phyloP scores from a whole-genome alignment of 1,284 basidiomycete genomes.

The Ustilago bromivora region DNA sequence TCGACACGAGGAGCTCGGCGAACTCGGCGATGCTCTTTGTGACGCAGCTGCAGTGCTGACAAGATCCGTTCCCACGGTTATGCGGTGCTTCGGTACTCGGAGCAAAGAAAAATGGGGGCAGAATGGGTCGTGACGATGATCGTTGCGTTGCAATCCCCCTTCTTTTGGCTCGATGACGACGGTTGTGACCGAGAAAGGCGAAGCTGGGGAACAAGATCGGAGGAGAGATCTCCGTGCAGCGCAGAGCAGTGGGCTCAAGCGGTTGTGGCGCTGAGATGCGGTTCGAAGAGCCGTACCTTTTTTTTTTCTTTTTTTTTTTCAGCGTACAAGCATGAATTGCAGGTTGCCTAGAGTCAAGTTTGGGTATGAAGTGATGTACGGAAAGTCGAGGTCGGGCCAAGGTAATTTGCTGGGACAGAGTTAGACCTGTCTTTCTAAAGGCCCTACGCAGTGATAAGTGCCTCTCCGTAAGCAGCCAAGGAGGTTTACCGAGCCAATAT shows the following conservation, averaged over 20 bases:
- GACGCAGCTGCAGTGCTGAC: slow-evolving; percentile 14
- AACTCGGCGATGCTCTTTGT: slow-evolving; percentile 15
- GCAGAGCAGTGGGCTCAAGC: slow-evolving; percentile 9
- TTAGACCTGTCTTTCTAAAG: slow-evolving; percentile 3
- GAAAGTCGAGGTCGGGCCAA: slow-evolving; percentile 27
- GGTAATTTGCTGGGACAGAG: slow-evolving; percentile 7
- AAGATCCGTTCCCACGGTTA: slow-evolving; percentile 27
- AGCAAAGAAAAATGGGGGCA: slow-evolving; percentile 15
- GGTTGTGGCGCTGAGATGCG: slow-evolving; percentile 20
- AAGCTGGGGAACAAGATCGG: slow-evolving; percentile 13
- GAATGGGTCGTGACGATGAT: background rate
- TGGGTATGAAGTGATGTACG: slow-evolving; percentile 23
- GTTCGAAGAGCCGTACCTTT: slow-evolving; percentile 19
- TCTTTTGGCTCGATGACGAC: background rate
- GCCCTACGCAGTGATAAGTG: background rate
- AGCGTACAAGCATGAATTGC: slow-evolving; percentile 14
- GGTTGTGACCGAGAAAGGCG: background rate
- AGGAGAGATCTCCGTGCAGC: slow-evolving; percentile 4
- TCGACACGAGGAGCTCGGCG: slow-evolving; percentile 13
- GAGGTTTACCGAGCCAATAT: background rate
- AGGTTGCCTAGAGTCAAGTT: background rate
- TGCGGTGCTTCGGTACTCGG: slow-evolving; percentile 19
- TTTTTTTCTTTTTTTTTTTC: background rate
- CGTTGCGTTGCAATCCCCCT: background rate
- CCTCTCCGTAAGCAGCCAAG: background rate